Conservation (phyloP, 1,284 basidiomycete genomes). For the Fistulinella staudtii region DNA sequence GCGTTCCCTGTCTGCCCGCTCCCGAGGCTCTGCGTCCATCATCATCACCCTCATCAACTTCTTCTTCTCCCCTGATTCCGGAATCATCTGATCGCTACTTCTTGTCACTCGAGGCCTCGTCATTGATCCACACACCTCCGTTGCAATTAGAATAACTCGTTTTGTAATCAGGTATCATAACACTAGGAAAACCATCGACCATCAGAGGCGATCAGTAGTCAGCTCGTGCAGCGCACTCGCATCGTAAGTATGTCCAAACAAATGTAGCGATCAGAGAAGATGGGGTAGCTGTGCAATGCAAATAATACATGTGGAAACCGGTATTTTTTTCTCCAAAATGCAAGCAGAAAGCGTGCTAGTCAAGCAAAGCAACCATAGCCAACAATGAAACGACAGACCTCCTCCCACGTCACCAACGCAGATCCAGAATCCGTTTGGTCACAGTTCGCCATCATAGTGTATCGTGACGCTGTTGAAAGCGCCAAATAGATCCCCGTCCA, state of each 20-base stretch:
- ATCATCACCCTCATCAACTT: constrained; percentile 19
- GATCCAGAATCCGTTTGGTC: constrained; percentile 8
- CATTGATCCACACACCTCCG: constrained; percentile 3
- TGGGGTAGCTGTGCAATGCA: constrained; percentile 27
- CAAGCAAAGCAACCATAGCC: constrained; percentile 12
- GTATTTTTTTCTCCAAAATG: constrained; percentile 17
- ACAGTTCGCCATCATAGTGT: constrained; percentile 71
- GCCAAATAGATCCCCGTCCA: constrained; percentile 62
- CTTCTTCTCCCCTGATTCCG: constrained; percentile 18
- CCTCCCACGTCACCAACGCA: too few species aligned
- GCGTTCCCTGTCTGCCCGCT: constrained; percentile 14
- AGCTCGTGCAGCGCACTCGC: constrained; percentile 14
- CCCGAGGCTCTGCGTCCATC: constrained; percentile 14
- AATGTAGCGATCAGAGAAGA: constrained; percentile 17
- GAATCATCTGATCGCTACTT: constrained; percentile 14
- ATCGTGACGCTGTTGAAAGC: constrained; percentile 87
- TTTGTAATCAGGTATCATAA: constrained; percentile 31
- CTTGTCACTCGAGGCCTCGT: constrained; percentile 3
- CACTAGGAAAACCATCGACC: constrained; percentile 20
- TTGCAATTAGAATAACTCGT: constrained; percentile 30
- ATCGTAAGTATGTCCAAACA: constrained; percentile 26
- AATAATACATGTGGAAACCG: constrained; percentile 34
- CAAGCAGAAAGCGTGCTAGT: constrained; percentile 15
- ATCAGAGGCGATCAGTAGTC: constrained; percentile 24
- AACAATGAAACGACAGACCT: constrained; percentile 16